Conservation (phyloP, 2,329 filamentous ascomycete genomes). For the Colletotrichum magnum region DNA sequence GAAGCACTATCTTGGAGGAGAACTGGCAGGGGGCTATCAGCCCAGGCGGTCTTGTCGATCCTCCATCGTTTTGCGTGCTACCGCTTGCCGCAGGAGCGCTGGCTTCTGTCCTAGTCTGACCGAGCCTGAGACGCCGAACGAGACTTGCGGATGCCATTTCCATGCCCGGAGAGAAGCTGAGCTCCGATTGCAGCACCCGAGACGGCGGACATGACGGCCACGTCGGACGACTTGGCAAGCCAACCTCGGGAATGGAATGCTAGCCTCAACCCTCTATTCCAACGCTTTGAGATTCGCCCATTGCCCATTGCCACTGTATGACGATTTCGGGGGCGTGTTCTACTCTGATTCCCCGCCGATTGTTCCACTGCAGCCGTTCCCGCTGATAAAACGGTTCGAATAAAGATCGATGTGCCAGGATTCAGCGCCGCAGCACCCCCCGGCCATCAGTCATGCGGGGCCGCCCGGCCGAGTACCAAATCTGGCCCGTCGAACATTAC, state of each 20-base stretch:
- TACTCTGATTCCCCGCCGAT: slow-evolving; percentile 6
- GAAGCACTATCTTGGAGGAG: too few species aligned
- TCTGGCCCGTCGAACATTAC: background rate
- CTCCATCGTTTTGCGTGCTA: background rate
- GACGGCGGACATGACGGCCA: slow-evolving; percentile 1
- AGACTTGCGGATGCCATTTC: background rate
- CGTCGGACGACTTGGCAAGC: slow-evolving; percentile 1
- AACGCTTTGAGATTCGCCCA: background rate
- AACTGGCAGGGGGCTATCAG: background rate
- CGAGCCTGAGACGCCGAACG: background rate
- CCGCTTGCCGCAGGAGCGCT: background rate
- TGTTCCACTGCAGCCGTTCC: slow-evolving; percentile 24
- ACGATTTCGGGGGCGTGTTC: background rate
- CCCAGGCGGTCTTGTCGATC: background rate
- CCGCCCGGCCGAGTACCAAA: slow-evolving; percentile 20
- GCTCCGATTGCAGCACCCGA: slow-evolving; percentile 7
- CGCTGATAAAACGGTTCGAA: slow-evolving; percentile 25
- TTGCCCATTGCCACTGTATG: slow-evolving; percentile 2
- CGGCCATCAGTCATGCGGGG: slow-evolving; percentile 27
- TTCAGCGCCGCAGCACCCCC: slow-evolving; percentile 4
- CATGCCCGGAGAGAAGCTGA: background rate
- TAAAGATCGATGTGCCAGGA: slow-evolving; percentile 30
- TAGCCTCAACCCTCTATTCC: background rate
- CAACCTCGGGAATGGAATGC: background rate
- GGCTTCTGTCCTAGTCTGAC: background rate